These are phyloP conservation scores for Sambucus nigra DNA, from an alignment of 129 eudicot species.

Conservation along the genomic window DNA sequence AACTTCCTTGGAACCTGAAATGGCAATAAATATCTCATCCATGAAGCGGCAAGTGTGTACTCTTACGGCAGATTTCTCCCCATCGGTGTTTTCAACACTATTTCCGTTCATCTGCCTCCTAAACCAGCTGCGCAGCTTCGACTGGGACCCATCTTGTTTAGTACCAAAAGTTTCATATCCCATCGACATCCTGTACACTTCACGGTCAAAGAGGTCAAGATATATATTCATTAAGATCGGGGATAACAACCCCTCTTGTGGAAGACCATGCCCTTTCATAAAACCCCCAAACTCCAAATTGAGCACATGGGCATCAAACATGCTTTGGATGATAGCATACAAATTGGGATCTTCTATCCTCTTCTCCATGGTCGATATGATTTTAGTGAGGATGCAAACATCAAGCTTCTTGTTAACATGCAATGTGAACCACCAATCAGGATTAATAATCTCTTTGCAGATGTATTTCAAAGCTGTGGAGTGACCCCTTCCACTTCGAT, in stretches of 20 bases:
- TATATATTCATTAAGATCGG: slow-evolving; percentile 83
- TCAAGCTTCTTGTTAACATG: slow-evolving; percentile 48
- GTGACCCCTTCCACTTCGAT: slow-evolving; percentile 79
- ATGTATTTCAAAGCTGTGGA: slow-evolving; percentile 69
- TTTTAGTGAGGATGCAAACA: slow-evolving; percentile 32
- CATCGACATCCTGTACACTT: slow-evolving; percentile 66
- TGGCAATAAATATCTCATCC: slow-evolving; percentile 80
- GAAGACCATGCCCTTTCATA: slow-evolving; percentile 90
- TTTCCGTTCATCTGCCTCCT: slow-evolving; percentile 57
- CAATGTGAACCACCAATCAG: slow-evolving; percentile 86
- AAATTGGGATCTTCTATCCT: slow-evolving; percentile 59
- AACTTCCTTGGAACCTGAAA: slow-evolving; percentile 65
- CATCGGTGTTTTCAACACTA: slow-evolving; percentile 9
- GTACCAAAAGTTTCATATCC: slow-evolving; percentile 54
- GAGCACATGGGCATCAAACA: slow-evolving; percentile 58
- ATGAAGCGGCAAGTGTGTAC: slow-evolving; percentile 74
- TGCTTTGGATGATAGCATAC: slow-evolving; percentile 33
- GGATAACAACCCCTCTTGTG: slow-evolving; percentile 80
- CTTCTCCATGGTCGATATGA: slow-evolving; percentile 50
- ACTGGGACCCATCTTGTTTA: slow-evolving; percentile 25
- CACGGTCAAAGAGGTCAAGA: slow-evolving; percentile 68
- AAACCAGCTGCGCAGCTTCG: slow-evolving; percentile 82
- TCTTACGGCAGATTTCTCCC: slow-evolving; percentile 26
- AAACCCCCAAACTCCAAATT: slow-evolving; percentile 84
- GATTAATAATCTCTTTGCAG: slow-evolving; percentile 51